Evolutionary conservation across 129 eudicot genomes (phyloP), one percentile per base, ranked within the genome.

Genomic region (Tanacetum coccineum): DNA sequence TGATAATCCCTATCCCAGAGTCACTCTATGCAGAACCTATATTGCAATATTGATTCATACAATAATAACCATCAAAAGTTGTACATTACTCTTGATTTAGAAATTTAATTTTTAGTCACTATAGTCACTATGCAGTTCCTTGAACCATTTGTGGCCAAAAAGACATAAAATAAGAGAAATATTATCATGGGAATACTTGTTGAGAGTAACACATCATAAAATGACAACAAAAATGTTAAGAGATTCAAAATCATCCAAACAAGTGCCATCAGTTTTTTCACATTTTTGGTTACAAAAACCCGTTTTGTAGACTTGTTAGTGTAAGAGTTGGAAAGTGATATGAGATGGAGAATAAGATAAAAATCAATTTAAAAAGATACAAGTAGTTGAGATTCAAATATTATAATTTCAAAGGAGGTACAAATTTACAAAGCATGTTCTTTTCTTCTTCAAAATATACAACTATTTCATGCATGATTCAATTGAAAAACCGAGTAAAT

Each of bases 291-390:
- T 70, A 59, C 57, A 39, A 74, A 72, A 73, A 67, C 81, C 87
- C 84, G 81, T 75, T 84, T 80, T 90, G 95, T 84, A 90, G 86
- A 73, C 83, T 74, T 72, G 67, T 67, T 71, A 66, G 84, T 81
- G 89, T 76, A 87, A 90, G 85, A 62, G 75, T 76, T 26, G 4
- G 95, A 84, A 84, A 90, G 85, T 68, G 95, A 84, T 71, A 26
- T 77, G 72, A 84, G 89, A 82, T 59, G 57, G 81, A 42, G 61
- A 79, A 75, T 74, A 76, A 84, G 68, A 59, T 55, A 39, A 76
- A 53, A 68, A 44, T 17, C 58, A 61, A 55, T 10, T 28, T 47
- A 19, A 49, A 57, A 15, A 65, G 45, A 32, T 15, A 40, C 45
- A 3, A 48, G 9, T 17, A 61, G 10, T 36, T 36, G 6, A 36